These are phyloP conservation scores for Lodderomyces metapsilosis DNA, from an alignment of 1,139 yeast genomes.

Conservation along the genomic window DNA sequence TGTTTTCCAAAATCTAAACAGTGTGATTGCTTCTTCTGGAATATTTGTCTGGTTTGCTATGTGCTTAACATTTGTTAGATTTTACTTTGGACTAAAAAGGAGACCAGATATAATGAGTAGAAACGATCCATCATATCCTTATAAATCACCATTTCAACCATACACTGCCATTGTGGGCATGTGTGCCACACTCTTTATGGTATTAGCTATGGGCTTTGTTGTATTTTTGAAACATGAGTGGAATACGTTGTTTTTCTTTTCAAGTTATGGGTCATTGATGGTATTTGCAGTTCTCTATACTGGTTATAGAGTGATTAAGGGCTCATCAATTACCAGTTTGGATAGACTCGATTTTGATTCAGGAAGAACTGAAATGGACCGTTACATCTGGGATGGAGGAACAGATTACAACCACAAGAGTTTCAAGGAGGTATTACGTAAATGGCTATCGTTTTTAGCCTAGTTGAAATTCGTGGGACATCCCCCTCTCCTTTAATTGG, in stretches of 20 bases:
- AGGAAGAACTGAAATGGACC: constrained; percentile 73
- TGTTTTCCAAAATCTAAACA: constrained; percentile 66
- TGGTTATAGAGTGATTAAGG: constrained; percentile 53
- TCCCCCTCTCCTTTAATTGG: too few relatives aligned
- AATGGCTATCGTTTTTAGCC: constrained; percentile 38
- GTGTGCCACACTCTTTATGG: constrained; percentile 51
- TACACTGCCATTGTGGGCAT: constrained; percentile 69
- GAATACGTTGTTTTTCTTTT: constrained; percentile 62
- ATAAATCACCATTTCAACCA: constrained; percentile 76
- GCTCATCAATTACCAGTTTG: constrained; percentile 58
- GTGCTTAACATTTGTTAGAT: constrained; percentile 70
- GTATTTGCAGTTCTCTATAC: constrained; percentile 53
- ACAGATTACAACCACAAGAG: constrained; percentile 39
- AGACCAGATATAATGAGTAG: constrained; percentile 67
- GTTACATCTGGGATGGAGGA: constrained; percentile 70
- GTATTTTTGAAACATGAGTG: constrained; percentile 62
- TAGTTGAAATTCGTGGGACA: constrained; percentile 10
- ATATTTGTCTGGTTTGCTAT: constrained; percentile 80
- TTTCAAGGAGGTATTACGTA: constrained; percentile 35
- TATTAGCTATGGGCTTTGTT: constrained; percentile 68
- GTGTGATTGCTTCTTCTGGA: constrained; percentile 68
- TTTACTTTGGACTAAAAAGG: constrained; percentile 62
- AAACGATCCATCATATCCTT: constrained; percentile 70
- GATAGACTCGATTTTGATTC: constrained; percentile 74
- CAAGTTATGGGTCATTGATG: constrained; percentile 65